A percentile compares a stretch with the other conserved stretches of the same genome.
These are phyloP conservation scores for Leavenworthia alabamica DNA, from an alignment of 345 rosid genomes.

Conservation along the genomic window DNA sequence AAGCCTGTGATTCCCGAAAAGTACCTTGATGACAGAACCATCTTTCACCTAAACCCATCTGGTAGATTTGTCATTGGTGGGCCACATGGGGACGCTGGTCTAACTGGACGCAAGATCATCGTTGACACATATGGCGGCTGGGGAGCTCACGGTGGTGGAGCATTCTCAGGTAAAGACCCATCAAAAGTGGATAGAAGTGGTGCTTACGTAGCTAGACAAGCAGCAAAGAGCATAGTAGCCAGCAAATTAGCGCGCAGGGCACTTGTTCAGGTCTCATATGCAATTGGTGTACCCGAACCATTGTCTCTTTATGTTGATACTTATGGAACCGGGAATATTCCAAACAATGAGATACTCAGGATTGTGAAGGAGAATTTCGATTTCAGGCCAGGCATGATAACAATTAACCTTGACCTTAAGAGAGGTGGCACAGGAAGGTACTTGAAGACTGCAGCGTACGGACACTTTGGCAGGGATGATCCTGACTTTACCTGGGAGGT, in stretches of 20 bases:
- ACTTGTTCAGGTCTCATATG: conserved; percentile 64
- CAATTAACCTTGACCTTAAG: conserved; percentile 67
- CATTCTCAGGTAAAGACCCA: conserved; percentile 77
- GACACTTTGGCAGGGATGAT: conserved; percentile 80
- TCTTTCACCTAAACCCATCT: conserved; percentile 82
- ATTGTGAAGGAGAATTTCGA: conserved; percentile 79
- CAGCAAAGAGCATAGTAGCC: conserved; percentile 78
- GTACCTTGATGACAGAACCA: conserved; percentile 83
- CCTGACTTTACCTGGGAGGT: conserved; percentile 78
- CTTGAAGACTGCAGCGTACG: conserved; percentile 78
- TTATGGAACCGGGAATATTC: conserved; percentile 65
- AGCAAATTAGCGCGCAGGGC: conserved; percentile 60
- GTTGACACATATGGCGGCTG: conserved; percentile 73
- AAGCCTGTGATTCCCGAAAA: conserved; percentile 66
- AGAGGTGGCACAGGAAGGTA: conserved; percentile 75
- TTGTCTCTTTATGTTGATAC: conserved; percentile 62
- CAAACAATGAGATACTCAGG: conserved; percentile 75
- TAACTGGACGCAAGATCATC: conserved; percentile 71
- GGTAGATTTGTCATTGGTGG: conserved; percentile 80
- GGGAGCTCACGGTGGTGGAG: conserved; percentile 83
- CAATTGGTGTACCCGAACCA: conserved; percentile 72
- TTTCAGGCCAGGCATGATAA: conserved; percentile 87
- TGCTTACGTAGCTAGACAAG: conserved; percentile 78
- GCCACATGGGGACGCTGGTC: conserved; percentile 72
- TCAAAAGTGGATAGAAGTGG: conserved; percentile 77